Evolutionary conservation across 208 protist genomes (phyloP).

Genomic region (Wallacemonas sp.): DNA sequence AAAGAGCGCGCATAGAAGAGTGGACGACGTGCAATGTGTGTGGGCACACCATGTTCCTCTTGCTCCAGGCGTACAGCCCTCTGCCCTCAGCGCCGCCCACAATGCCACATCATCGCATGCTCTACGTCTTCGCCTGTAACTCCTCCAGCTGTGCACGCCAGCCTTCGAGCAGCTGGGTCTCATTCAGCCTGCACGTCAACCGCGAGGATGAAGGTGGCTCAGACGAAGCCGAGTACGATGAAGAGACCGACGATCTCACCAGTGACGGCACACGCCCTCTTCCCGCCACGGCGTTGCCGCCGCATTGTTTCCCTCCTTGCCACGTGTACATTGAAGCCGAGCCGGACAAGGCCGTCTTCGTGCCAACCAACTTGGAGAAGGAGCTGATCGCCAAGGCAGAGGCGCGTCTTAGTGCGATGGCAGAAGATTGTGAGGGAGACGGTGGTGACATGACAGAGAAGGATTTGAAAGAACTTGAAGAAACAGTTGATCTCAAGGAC

Average conservation of each 20-base stretch:
- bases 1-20: slow-evolving; percentile 28
- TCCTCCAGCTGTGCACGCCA: slow-evolving; percentile 55
- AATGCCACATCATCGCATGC: slow-evolving; percentile 65
- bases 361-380: slow-evolving; percentile 60
- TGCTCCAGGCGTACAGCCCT: slow-evolving; percentile 79
- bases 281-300: slow-evolving; percentile 36
- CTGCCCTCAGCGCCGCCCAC: slow-evolving; percentile 29
- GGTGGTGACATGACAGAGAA: slow-evolving; percentile 40
- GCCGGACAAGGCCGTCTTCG: slow-evolving; percentile 50
- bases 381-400: slow-evolving; percentile 66
- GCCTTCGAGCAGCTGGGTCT: slow-evolving; percentile 67
- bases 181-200: slow-evolving; percentile 70
- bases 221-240: slow-evolving; percentile 18
- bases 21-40: slow-evolving; percentile 81
- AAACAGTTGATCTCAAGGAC: slow-evolving; percentile 65
- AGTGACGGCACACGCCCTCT: slow-evolving; percentile 29
- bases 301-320: slow-evolving; percentile 58
- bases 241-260: slow-evolving; percentile 42
- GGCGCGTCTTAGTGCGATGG: slow-evolving; percentile 14
- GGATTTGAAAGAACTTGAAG: slow-evolving; percentile 68
- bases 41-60: slow-evolving; percentile 62
- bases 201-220: slow-evolving; percentile 28
- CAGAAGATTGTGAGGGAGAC: slow-evolving; percentile 31
- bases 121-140: slow-evolving; percentile 87
- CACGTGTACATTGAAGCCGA: slow-evolving; percentile 69